Percentiles rank a stretch among this genome's conserved stretches.
Evolutionary conservation across 2,329 filamentous ascomycete genomes (phyloP).

Genomic region (Colletotrichum brevisporum): DNA sequence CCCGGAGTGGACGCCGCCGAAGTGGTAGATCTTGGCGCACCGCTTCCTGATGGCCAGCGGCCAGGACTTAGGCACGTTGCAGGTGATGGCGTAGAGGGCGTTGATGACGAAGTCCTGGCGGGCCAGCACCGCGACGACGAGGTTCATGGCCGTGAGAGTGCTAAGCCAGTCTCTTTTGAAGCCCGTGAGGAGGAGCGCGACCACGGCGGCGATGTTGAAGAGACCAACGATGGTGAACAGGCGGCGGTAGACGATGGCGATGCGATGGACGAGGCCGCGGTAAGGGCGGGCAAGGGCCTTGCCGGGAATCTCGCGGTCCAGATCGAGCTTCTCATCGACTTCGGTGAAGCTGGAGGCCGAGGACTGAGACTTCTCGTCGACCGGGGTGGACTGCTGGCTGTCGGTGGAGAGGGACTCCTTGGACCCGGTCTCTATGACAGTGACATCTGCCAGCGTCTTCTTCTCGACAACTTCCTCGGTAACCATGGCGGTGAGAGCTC

Average conservation of each 20-base stretch:
- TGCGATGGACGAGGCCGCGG: slow-evolving; percentile 57
- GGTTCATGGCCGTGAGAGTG: slow-evolving; percentile 62
- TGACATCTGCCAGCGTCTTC: slow-evolving; percentile 1
- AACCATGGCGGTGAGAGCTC: slow-evolving; percentile 55
- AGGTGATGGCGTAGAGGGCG: slow-evolving; percentile 62
- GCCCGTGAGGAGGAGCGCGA: slow-evolving; percentile 54
- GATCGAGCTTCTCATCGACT: slow-evolving; percentile 33
- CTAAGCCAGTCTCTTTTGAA: slow-evolving; percentile 48
- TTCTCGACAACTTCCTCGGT: background rate
- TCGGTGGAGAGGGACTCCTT: slow-evolving; percentile 10
- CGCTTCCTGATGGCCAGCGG: slow-evolving; percentile 63
- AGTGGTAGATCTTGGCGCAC: slow-evolving; percentile 65
- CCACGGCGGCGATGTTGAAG: slow-evolving; percentile 63
- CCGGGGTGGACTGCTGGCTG: slow-evolving; percentile 11
- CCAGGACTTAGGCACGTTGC: slow-evolving; percentile 56
- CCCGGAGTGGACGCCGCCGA: slow-evolving; percentile 66
- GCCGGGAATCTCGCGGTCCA: slow-evolving; percentile 50
- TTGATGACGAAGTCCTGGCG: slow-evolving; percentile 70
- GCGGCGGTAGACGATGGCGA: slow-evolving; percentile 69
- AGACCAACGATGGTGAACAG: slow-evolving; percentile 68
- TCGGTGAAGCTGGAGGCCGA: slow-evolving; percentile 34
- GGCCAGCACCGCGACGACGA: slow-evolving; percentile 63
- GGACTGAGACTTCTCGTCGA: slow-evolving; percentile 17
- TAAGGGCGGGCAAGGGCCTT: slow-evolving; percentile 57
- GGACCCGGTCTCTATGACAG: slow-evolving; percentile 21